A percentile compares a stretch with the other conserved stretches of the same genome.
These are phyloP conservation scores for Mytilinidion resinicola DNA, from an alignment of 495 filamentous ascomycete species.

Conservation along the genomic window DNA sequence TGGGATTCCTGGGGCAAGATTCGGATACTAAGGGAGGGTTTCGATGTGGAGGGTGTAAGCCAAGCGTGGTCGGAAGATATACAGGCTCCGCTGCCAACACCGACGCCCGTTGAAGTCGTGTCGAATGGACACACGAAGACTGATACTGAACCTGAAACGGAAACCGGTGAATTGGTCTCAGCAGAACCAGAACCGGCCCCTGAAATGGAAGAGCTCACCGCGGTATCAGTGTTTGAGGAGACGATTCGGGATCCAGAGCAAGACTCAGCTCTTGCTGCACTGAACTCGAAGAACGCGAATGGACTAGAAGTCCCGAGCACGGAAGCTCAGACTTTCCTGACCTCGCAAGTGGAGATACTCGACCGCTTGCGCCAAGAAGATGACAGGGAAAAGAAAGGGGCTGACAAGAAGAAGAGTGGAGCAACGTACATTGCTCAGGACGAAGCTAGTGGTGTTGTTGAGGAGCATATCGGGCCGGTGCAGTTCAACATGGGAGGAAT, in stretches of 20 bases:
- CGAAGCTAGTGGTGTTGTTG: conserved; percentile 25
- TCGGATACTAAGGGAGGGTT: conserved; percentile 83
- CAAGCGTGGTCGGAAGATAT: conserved; percentile 80
- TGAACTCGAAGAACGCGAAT: conserved; percentile 42
- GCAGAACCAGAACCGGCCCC: neutral
- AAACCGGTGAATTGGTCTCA: no score
- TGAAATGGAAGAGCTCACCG: conserved; percentile 29
- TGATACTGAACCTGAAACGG: neutral
- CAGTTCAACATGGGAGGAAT: conserved; percentile 98
- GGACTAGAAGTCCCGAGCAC: conserved; percentile 62
- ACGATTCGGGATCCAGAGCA: conserved; percentile 66
- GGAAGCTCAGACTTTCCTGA: conserved; percentile 77
- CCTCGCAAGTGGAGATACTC: conserved; percentile 62
- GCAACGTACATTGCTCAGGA: conserved; percentile 15
- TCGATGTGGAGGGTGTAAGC: conserved; percentile 82
- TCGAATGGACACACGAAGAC: conserved; percentile 6
- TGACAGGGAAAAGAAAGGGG: conserved; percentile 49
- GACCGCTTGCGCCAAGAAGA: conserved; percentile 55
- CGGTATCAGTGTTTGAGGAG: conserved; percentile 70
- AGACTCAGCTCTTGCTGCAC: conserved; percentile 47
- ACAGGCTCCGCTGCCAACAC: conserved; percentile 37
- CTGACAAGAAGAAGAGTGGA: conserved; percentile 39
- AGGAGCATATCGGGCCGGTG: conserved; percentile 77
- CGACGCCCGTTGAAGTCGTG: conserved; percentile 17
- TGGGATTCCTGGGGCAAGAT: conserved; percentile 99